Percentiles rank a stretch among this genome's conserved stretches.
These are phyloP conservation scores for Ampelocalamus luodianensis DNA, from an alignment of 176 grass and related monocot genomes.

Conservation along the genomic window DNA sequence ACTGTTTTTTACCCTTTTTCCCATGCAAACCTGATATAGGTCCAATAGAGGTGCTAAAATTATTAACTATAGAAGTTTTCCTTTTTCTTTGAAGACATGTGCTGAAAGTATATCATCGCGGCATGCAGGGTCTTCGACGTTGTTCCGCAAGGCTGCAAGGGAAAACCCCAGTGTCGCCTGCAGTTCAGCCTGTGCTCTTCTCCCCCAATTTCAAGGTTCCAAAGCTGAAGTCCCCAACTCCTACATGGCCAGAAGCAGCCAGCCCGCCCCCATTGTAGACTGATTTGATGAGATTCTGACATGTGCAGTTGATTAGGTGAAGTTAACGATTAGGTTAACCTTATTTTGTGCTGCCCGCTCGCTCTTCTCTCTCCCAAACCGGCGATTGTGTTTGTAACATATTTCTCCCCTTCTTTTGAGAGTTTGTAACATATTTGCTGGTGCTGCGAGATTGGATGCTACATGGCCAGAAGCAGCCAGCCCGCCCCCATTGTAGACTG, in stretches of 20 bases:
- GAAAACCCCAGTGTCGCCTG: slow-evolving; percentile 9
- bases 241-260: neutral
- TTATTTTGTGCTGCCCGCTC: no score
- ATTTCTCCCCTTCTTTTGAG: no score
- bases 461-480: neutral
- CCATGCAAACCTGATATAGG: neutral
- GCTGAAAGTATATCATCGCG: slow-evolving; percentile 2
- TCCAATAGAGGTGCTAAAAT: neutral
- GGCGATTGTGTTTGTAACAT: no score
- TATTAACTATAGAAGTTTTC: neutral
- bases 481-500: neutral
- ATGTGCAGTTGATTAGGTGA: no score
- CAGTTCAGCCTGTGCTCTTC: slow-evolving; percentile 50
- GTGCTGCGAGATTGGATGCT: neutral
- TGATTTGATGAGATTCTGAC: no score
- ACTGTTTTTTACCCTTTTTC: neutral
- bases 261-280: no score
- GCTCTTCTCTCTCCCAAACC: no score
- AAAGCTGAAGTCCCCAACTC: slow-evolving; percentile 48
- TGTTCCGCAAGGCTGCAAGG: slow-evolving; percentile 36
- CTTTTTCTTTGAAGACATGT: neutral
- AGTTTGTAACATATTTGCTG: neutral
- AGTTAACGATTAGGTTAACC: no score
- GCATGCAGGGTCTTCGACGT: slow-evolving; percentile 29
- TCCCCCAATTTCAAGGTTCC: slow-evolving; percentile 60